Base-by-base conservation (phyloP, 768 basidiomycete genomes). In the Leucosporidium creatinivorum region DNA sequence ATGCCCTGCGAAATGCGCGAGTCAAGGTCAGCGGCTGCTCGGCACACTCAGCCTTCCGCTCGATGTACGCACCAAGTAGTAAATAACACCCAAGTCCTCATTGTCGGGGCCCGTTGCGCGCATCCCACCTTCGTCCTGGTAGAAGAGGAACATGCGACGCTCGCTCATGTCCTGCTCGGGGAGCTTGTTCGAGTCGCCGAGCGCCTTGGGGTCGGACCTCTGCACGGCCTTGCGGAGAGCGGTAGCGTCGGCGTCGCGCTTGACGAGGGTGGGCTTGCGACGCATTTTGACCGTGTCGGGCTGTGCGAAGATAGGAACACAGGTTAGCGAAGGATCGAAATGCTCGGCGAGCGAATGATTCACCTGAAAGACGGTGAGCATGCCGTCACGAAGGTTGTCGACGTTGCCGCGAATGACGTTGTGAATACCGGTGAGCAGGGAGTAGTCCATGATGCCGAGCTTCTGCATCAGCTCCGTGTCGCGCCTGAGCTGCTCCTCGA, bases 361-460 rank as follows among this genome's bases (percentile, higher is more conserved):
- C 68, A 92, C 91, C 77, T 90, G 89, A 78, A 96, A 96, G 52
- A 97, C 89, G 73, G 87, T 89, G 62, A 98, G 82, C 57, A 91
- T 93, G 74, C 89, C 93, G 73, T 88, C 85, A 73, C 96, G 83
- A 50, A 98, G 80, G 72, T 94, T 93, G 73, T 99, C 94, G 74
- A 84, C 82, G 77, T 98, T 98, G 2, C 94, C 96, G 51, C 93
- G 80, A 72, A 82, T 83, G 85, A 93, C 86, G 75, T 87, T 89
- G 79, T 99, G 96, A 57, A 96, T 90, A 1, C 96, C 96, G 21
- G 98, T 86, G 54, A 99, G 83, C 30, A 99, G 80, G 70, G 89
- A 91, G 77, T 99, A 98, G 78, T 98, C 96, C 93, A 98, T 97
- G 64, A 99, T 93, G 54, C 85, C 80, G 25, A 96, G 81, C 70